Conservation (phyloP, 2,329 filamentous ascomycete genomes). For the Pestalotiopsis sp. region DNA sequence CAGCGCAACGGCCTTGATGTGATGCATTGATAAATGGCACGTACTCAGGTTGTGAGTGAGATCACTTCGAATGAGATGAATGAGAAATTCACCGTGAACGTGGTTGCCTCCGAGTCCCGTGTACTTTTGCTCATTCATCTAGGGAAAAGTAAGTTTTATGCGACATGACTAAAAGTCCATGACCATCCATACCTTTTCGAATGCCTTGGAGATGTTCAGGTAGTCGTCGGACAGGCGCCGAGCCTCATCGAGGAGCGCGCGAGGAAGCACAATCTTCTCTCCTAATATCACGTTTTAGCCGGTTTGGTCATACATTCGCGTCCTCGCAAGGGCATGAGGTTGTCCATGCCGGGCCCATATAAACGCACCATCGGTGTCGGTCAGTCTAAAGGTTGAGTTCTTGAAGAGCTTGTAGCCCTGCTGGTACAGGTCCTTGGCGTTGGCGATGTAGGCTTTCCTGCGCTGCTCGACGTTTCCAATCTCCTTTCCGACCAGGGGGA, state of each 20-base stretch:
- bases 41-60: conserved; percentile 26
- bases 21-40: conserved; percentile 9
- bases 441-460: conserved; percentile 24
- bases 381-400: conserved; percentile 25
- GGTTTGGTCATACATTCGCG: neutral
- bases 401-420: conserved; percentile 27
- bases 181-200: neutral
- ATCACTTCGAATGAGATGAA: conserved; percentile 25
- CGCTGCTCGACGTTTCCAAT: conserved; percentile 25
- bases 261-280: conserved; percentile 31
- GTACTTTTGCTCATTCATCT: conserved; percentile 24
- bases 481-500: conserved; percentile 25
- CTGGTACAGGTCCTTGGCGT: conserved; percentile 24
- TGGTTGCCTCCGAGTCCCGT: conserved; percentile 17
- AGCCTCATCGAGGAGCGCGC: conserved; percentile 30
- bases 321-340: neutral
- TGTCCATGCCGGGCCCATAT: neutral
- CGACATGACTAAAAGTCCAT: too few species aligned
- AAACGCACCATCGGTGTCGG: conserved; percentile 23
- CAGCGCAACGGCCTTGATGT: neutral
- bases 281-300: conserved; percentile 18
- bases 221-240: conserved; percentile 29
- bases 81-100: conserved; percentile 17
- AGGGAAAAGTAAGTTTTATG: conserved; percentile 4
- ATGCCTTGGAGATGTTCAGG: conserved; percentile 25